Conservation (phyloP, 768 basidiomycete genomes). For the Auricularia sp. region DNA sequence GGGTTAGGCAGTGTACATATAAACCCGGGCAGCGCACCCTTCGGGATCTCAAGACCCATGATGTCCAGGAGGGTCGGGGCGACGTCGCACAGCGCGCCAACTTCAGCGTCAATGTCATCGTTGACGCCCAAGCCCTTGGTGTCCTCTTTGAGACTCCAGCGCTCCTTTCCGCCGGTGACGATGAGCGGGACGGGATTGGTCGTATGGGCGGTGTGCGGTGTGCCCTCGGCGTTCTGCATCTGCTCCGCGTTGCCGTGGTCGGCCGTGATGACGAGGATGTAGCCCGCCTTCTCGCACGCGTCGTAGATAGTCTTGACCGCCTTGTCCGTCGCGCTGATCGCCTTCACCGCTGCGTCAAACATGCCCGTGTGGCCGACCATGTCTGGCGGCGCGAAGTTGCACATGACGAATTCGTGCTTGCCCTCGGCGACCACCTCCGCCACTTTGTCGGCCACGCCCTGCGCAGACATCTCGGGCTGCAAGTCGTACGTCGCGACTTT, state of each 20-base stretch:
- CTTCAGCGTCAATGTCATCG: slow-evolving; percentile 31
- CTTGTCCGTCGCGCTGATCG: slow-evolving; percentile 78
- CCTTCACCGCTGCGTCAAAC: slow-evolving; percentile 83
- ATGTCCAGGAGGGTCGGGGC: slow-evolving; percentile 81
- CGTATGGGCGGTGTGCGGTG: slow-evolving; percentile 86
- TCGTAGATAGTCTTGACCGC: slow-evolving; percentile 82
- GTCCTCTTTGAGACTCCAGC: slow-evolving; percentile 43
- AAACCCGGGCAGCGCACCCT: background rate
- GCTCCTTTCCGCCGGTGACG: slow-evolving; percentile 55
- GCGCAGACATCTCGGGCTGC: slow-evolving; percentile 82
- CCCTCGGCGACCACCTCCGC: slow-evolving; percentile 64
- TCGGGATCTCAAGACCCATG: slow-evolving; percentile 34
- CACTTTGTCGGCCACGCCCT: slow-evolving; percentile 85
- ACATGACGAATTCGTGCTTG: slow-evolving; percentile 87
- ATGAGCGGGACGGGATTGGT: slow-evolving; percentile 89
- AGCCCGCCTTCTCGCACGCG: slow-evolving; percentile 77
- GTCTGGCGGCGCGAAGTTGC: slow-evolving; percentile 94
- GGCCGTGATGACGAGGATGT: slow-evolving; percentile 78
- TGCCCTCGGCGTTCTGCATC: slow-evolving; percentile 75
- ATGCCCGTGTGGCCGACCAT: slow-evolving; percentile 96
- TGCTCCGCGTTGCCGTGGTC: slow-evolving; percentile 96
- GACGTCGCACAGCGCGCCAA: slow-evolving; percentile 78
- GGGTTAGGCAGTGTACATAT: too few relatives aligned
- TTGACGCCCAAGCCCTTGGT: slow-evolving; percentile 35
- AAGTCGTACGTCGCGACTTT: slow-evolving; percentile 93